phyloP scores from a whole-genome alignment of 345 rosid genomes.

The Ailanthus altissimus region DNA sequence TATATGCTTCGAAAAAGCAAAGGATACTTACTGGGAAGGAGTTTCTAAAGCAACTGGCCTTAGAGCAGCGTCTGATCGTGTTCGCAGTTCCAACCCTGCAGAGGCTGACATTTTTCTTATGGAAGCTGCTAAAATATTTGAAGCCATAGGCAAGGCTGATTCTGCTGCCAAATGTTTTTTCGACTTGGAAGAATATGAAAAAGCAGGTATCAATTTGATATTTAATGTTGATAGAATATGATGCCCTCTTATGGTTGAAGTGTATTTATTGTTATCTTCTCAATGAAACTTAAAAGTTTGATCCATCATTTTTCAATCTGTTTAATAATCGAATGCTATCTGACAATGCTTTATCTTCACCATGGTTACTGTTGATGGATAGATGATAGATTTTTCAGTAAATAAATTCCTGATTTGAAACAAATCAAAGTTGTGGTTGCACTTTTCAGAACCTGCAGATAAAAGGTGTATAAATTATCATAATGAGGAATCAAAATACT shows the following conservation, averaged over 20 bases:
- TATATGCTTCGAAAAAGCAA: too few species aligned
- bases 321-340: not conserved
- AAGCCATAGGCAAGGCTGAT: too few species aligned
- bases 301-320: not conserved
- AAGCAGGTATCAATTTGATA: conserved; percentile 33
- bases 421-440: too few species aligned
- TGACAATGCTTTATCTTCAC: too few species aligned
- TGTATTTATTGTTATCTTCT: not conserved
- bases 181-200: conserved; percentile 40
- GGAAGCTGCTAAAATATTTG: conserved; percentile 50
- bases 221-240: not conserved
- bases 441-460: too few species aligned
- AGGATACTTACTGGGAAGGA: conserved; percentile 39
- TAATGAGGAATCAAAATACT: too few species aligned
- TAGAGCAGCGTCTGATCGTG: conserved; percentile 40
- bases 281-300: not conserved
- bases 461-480: too few species aligned
- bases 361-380: not conserved
- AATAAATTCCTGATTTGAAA: not conserved
- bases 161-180: too few species aligned
- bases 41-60: conserved; percentile 49
- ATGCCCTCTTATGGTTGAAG: not conserved
- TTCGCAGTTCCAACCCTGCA: conserved; percentile 36
- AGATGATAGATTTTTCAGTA: not conserved
- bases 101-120: conserved; percentile 34